Evolutionary conservation across 371 early-diverging fungal species (phyloP).

Genomic region (Saksenaea oblongispora): DNA sequence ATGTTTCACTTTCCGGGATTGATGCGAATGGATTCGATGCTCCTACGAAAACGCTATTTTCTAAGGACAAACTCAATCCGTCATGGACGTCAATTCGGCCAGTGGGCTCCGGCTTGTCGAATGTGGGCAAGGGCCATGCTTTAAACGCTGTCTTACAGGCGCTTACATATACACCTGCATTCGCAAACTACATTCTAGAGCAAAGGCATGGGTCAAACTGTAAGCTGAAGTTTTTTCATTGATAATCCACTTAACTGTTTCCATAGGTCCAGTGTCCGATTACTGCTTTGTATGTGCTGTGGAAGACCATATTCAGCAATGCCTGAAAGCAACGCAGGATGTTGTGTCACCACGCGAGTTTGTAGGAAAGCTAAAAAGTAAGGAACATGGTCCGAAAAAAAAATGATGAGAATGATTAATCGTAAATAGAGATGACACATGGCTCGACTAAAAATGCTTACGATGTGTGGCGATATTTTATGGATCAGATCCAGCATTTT

Average conservation of each 20-base stretch:
- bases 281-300: slow-evolving; percentile 72
- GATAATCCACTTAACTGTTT: not conserved
- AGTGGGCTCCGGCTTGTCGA: slow-evolving; percentile 80
- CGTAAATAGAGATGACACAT: slow-evolving; percentile 72
- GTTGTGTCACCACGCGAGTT: slow-evolving; percentile 65
- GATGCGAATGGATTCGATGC: slow-evolving; percentile 69
- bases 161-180: slow-evolving; percentile 80
- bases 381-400: slow-evolving; percentile 11
- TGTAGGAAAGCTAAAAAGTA: slow-evolving; percentile 71
- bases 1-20: not conserved
- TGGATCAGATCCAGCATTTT: slow-evolving; percentile 56
- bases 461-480: slow-evolving; percentile 75
- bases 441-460: slow-evolving; percentile 86
- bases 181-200: slow-evolving; percentile 74
- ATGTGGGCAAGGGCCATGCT: slow-evolving; percentile 93
- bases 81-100: slow-evolving; percentile 65
- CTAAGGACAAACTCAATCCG: slow-evolving; percentile 52
- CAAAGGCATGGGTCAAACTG: slow-evolving; percentile 65
- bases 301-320: slow-evolving; percentile 58
- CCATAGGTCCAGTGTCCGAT: slow-evolving; percentile 56
- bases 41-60: slow-evolving; percentile 63
- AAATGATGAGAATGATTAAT: slow-evolving; percentile 4
- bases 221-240: slow-evolving; percentile 20
- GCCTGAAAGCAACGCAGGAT: slow-evolving; percentile 38
- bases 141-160: slow-evolving; percentile 92